phyloP scores from a whole-genome alignment of 2,329 filamentous ascomycete genomes.

The Diaporthe ampelina region DNA sequence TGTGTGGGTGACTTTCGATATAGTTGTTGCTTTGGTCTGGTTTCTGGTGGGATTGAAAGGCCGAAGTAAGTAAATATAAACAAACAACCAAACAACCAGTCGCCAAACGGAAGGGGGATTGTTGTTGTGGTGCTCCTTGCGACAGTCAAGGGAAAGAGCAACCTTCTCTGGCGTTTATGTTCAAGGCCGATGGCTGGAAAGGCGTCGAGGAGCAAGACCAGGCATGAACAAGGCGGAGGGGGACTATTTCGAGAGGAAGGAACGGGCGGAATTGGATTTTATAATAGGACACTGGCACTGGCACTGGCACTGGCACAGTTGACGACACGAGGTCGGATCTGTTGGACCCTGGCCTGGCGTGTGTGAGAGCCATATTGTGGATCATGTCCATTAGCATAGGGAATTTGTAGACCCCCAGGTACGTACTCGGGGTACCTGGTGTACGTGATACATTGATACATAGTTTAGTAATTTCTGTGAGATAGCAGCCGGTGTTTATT shows the following conservation, averaged over 20 bases:
- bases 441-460: conserved; percentile 18
- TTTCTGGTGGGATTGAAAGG: no score
- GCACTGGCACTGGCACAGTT: no score
- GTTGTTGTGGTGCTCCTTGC: conserved; percentile 25
- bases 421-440: neutral
- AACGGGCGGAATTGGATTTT: neutral
- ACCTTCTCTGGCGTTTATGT: neutral
- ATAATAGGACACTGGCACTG: neutral
- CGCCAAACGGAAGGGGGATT: neutral
- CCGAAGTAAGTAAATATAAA: neutral
- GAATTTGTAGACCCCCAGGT: neutral
- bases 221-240: neutral
- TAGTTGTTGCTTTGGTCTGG: neutral
- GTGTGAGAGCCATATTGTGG: neutral
- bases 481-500: neutral
- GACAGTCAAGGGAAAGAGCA: conserved; percentile 34
- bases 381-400: neutral
- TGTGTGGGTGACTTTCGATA: neutral
- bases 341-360: conserved; percentile 2
- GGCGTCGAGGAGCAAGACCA: conserved; percentile 25
- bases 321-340: conserved; percentile 16
- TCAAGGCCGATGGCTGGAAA: conserved; percentile 13
- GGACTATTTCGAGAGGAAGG: conserved; percentile 7
- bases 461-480: neutral
- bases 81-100: conserved; percentile 21